These are phyloP conservation scores for Malbranchea zuffiana DNA, from an alignment of 2,329 filamentous ascomycete species.

Conservation along the genomic window DNA sequence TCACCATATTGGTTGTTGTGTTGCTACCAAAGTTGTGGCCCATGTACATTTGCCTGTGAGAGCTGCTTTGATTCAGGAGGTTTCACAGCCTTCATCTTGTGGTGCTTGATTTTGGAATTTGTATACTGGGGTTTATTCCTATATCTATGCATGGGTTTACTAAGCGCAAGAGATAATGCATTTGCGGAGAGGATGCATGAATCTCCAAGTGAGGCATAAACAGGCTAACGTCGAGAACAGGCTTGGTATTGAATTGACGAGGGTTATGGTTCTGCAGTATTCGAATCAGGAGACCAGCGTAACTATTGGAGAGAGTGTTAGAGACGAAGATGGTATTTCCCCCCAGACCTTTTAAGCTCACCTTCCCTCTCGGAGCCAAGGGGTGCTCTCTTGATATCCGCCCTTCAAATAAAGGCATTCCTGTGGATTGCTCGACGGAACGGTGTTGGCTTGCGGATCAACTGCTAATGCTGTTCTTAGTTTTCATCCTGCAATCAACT, in stretches of 20 bases:
- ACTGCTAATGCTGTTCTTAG: slow-evolving; percentile 32
- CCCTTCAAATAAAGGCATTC: too few species aligned
- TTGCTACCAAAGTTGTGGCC: too few species aligned
- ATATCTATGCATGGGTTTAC: too few species aligned
- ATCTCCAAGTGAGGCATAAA: too few species aligned
- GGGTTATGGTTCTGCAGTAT: slow-evolving; percentile 58
- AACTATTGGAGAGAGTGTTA: slow-evolving; percentile 88
- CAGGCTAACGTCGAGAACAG: too few species aligned
- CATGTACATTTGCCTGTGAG: too few species aligned
- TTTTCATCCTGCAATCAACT: slow-evolving; percentile 94
- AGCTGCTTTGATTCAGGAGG: too few species aligned
- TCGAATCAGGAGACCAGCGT: slow-evolving; percentile 56
- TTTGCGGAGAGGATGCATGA: too few species aligned
- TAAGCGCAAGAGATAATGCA: too few species aligned
- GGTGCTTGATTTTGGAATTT: neutral
- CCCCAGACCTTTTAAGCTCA: slow-evolving; percentile 7
- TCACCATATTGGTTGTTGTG: slow-evolving; percentile 6
- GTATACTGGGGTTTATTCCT: too few species aligned
- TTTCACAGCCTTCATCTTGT: neutral
- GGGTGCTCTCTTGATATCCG: neutral
- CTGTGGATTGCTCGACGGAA: too few species aligned
- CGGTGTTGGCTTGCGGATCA: too few species aligned
- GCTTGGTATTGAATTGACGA: slow-evolving; percentile 55
- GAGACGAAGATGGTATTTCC: slow-evolving; percentile 75
- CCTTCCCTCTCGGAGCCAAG: slow-evolving; percentile 10